Evolutionary conservation across 768 basidiomycete species (phyloP).

Genomic region (Naematelia encephala): DNA sequence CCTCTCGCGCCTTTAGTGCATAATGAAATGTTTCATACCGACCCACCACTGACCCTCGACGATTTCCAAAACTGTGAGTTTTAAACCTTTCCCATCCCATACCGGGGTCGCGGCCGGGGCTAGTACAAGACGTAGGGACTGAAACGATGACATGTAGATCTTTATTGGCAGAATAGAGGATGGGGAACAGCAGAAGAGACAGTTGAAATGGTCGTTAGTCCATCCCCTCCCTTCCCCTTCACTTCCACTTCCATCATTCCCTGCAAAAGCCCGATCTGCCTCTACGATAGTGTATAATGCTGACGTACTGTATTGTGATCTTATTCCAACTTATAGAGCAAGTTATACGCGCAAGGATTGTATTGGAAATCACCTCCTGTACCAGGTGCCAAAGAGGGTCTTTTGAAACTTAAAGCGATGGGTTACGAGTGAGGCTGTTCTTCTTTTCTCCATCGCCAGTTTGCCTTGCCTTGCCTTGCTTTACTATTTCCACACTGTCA

Average conservation of each 20-base stretch:
- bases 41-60: slow-evolving; percentile 34
- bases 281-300: no score
- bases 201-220: slow-evolving; percentile 39
- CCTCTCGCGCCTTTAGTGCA: slow-evolving; percentile 37
- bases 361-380: slow-evolving; percentile 56
- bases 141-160: slow-evolving; percentile 17
- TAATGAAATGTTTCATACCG: slow-evolving; percentile 36
- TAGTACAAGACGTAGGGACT: no score
- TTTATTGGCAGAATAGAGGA: slow-evolving; percentile 50
- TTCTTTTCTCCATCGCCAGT: no score
- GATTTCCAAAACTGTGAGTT: slow-evolving; percentile 47
- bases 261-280: no score
- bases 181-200: slow-evolving; percentile 45
- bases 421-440: no score
- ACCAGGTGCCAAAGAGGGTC: slow-evolving; percentile 62
- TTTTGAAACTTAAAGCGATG: slow-evolving; percentile 59
- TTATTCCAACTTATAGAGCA: no score
- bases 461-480: no score
- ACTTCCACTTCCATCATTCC: background rate
- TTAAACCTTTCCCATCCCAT: background rate
- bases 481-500: no score
- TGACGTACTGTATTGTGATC: no score
- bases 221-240: background rate
- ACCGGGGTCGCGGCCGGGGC: no score
- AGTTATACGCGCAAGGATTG: slow-evolving; percentile 35